Conservation (phyloP, 805 yeast genomes). For the Zygoascus flipseniorum region DNA sequence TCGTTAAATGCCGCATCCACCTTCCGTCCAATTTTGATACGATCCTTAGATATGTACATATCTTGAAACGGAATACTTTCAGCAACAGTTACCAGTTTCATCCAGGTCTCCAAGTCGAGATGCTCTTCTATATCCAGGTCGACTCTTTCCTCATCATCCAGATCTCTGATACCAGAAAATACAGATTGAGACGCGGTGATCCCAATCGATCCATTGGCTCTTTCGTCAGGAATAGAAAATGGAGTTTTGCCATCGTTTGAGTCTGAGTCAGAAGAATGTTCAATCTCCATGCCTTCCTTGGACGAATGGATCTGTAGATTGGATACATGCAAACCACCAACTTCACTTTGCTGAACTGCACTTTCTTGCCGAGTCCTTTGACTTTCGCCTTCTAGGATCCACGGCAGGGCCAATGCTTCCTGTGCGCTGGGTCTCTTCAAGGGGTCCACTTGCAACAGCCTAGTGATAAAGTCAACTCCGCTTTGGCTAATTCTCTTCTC, state of each 20-base stretch:
- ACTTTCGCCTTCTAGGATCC: conserved; percentile 43
- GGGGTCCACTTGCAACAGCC: conserved; percentile 73
- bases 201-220: background rate
- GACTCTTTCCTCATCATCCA: conserved; percentile 12
- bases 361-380: background rate
- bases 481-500: conserved; percentile 56
- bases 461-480: conserved; percentile 64
- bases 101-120: conserved; percentile 44
- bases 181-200: background rate
- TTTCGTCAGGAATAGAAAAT: background rate
- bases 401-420: conserved; percentile 69
- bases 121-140: conserved; percentile 11
- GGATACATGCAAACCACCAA: conserved; percentile 1
- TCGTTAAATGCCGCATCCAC: conserved; percentile 28
- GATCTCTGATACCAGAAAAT: conserved; percentile 17
- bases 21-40: conserved; percentile 67
- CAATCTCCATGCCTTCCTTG: background rate
- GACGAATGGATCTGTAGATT: conserved; percentile 1
- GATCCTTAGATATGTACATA: conserved; percentile 56
- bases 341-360: background rate
- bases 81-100: conserved; percentile 46
- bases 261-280: background rate
- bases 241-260: background rate
- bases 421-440: conserved; percentile 61
- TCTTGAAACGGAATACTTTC: conserved; percentile 40